Evolutionary conservation across 2,329 filamentous ascomycete genomes (phyloP), one percentile per base, ranked within the genome.

Genomic region (Sphaerostilbella broomeana): DNA sequence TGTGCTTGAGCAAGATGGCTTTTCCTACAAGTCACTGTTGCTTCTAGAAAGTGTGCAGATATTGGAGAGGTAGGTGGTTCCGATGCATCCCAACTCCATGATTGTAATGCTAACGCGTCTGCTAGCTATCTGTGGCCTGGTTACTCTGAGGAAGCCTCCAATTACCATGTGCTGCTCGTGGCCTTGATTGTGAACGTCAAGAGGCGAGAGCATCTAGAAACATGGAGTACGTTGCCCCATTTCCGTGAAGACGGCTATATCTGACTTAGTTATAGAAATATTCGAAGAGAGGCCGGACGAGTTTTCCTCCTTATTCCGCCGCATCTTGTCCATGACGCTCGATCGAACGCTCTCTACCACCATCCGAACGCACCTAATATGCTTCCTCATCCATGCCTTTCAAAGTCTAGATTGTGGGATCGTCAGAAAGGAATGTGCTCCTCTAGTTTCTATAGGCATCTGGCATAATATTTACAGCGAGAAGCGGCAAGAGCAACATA

Each of bases 401-500:
- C 89, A 97, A 61, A 95, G 88, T 32, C 72, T 98, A 21, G 94
- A 98, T 59, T 89, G 81, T 57, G 76, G 77, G 25, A 76, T 94
- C 40, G 85, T 98, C 35, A 81, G 92, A 47, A 97, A 95, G 61
- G 92, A 98, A 68, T 97, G 92, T 62, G 92, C 90, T 6, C 87
- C 94, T 2, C 69, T 98, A 36, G 90, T 98, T 15, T 92, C 88
- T 10, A 95, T 98, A 52, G 83, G 86, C 1, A 87, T 92, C 52
- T 98, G 92, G 92, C 86, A 97, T 55, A 94, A 95, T 56, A 67
- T 98, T 25, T 84, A 86, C 20, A 84, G 76, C 41, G 87, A 94
- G 22, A 72, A 75, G 43, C 76, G 80, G 47, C 77, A 87, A 49
- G 86, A 94, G 39, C 68, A 69, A 22, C 77, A 80, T 40, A 72